These are phyloP conservation scores for Protomyces lactucae-debilis DNA, from an alignment of 1,139 yeast species.

Conservation along the genomic window DNA sequence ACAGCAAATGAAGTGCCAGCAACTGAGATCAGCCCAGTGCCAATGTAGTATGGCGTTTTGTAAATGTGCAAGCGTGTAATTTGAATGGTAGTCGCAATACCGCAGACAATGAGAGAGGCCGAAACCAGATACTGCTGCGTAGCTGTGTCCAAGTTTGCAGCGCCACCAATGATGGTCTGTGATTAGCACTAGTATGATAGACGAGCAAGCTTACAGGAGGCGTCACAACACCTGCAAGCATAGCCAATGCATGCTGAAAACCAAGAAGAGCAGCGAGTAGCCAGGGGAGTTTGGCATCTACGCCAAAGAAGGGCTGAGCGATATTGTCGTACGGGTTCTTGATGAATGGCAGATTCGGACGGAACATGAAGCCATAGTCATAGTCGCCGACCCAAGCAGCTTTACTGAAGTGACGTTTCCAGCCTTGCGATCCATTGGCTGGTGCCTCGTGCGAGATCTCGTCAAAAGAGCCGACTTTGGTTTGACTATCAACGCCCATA, in stretches of 20 bases:
- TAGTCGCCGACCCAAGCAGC: constrained; percentile 62
- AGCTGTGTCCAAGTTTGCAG: constrained; percentile 17
- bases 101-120: constrained; percentile 69
- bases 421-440: neutral
- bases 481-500: neutral
- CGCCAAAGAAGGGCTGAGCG: constrained; percentile 66
- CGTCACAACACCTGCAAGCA: constrained; percentile 87
- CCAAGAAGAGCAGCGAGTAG: constrained; percentile 71
- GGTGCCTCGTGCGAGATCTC: neutral
- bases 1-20: constrained; percentile 90
- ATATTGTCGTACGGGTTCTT: constrained; percentile 39
- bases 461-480: neutral
- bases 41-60: constrained; percentile 42
- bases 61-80: constrained; percentile 57
- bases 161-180: constrained; percentile 12
- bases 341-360: constrained; percentile 69
- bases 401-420: neutral
- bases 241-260: constrained; percentile 78
- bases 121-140: constrained; percentile 63
- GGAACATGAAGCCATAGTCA: constrained; percentile 69
- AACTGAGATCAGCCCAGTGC: constrained; percentile 81
- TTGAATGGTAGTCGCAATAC: constrained; percentile 66
- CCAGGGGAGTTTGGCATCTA: constrained; percentile 73
- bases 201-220: constrained; percentile 70
- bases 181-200: constrained; percentile 52